A percentile compares a stretch with the other conserved stretches of the same genome.
Conservation (phyloP, 306 rosid genomes). For the Cicer chorassanicum region DNA sequence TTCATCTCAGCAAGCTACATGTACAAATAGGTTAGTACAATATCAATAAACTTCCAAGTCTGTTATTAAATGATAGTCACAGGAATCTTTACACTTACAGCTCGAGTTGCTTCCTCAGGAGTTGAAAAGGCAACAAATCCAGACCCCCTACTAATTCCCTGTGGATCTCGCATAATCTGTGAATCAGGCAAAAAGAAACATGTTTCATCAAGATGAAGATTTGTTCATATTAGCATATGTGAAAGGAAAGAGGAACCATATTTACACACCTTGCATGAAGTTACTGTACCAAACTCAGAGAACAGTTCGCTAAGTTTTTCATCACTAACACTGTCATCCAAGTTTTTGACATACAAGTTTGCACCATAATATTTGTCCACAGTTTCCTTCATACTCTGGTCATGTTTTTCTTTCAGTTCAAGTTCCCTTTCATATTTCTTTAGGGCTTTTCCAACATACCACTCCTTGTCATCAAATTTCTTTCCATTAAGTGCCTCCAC, state of each 20-base stretch:
- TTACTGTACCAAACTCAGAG: conserved; percentile 57
- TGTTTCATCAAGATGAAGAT: background rate
- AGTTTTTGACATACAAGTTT: conserved; percentile 75
- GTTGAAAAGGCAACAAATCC: conserved; percentile 75
- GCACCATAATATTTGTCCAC: conserved; percentile 64
- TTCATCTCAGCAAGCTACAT: conserved; percentile 69
- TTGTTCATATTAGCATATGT: background rate
- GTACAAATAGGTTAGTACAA: conserved; percentile 6
- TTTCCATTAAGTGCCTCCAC: conserved; percentile 70
- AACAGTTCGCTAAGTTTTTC: conserved; percentile 69
- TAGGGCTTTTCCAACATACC: conserved; percentile 82
- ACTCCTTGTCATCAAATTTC: conserved; percentile 64
- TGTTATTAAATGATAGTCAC: background rate
- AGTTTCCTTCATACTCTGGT: conserved; percentile 68
- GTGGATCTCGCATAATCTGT: conserved; percentile 67
- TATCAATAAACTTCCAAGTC: background rate
- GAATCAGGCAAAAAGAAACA: background rate
- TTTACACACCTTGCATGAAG: conserved; percentile 67
- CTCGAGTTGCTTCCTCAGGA: conserved; percentile 72
- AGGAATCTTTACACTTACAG: conserved; percentile 50
- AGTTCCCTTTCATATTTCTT: conserved; percentile 67
- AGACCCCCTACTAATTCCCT: conserved; percentile 67
- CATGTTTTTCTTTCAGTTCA: conserved; percentile 67
- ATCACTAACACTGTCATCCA: conserved; percentile 68
- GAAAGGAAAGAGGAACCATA: background rate